phyloP scores from a whole-genome alignment of 2,329 filamentous ascomycete species.

The Pseudopyricularia cyperi region DNA sequence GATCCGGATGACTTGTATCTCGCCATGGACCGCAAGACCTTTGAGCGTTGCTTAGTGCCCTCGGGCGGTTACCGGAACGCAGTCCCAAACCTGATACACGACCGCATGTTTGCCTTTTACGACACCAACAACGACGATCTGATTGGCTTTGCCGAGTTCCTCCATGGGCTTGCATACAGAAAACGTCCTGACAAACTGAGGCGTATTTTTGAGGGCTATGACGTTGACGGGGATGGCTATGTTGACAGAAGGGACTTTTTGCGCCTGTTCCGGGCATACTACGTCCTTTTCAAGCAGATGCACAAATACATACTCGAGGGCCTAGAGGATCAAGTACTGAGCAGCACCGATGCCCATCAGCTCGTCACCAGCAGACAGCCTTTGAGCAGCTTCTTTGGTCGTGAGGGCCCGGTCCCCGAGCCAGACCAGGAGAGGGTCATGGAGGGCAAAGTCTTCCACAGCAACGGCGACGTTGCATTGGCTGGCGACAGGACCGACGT shows the following conservation, averaged over 20 bases:
- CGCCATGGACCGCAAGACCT: slow-evolving; percentile 85
- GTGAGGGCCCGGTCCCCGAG: slow-evolving; percentile 54
- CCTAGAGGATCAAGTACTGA: slow-evolving; percentile 64
- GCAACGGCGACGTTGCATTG: slow-evolving; percentile 52
- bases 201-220: slow-evolving; percentile 59
- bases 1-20: slow-evolving; percentile 67
- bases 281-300: slow-evolving; percentile 79
- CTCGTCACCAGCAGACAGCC: slow-evolving; percentile 64
- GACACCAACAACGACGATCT: slow-evolving; percentile 80
- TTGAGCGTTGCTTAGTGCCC: slow-evolving; percentile 80
- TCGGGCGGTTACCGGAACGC: slow-evolving; percentile 68
- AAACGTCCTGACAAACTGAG: slow-evolving; percentile 23
- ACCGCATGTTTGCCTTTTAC: slow-evolving; percentile 94
- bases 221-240: slow-evolving; percentile 78
- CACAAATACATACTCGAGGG: slow-evolving; percentile 71
- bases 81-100: slow-evolving; percentile 80
- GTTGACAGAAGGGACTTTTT: slow-evolving; percentile 79
- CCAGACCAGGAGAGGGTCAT: slow-evolving; percentile 47
- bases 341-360: slow-evolving; percentile 63
- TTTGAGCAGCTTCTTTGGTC: slow-evolving; percentile 60
- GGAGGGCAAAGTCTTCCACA: slow-evolving; percentile 52
- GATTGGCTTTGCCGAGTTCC: slow-evolving; percentile 86
- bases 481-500: slow-evolving; percentile 42
- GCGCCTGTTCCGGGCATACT: slow-evolving; percentile 85
- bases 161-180: slow-evolving; percentile 64